Percentiles rank a stretch among this genome's conserved stretches.
phyloP scores from a whole-genome alignment of 2,329 filamentous ascomycete species.

The Microsporum audouinii region DNA sequence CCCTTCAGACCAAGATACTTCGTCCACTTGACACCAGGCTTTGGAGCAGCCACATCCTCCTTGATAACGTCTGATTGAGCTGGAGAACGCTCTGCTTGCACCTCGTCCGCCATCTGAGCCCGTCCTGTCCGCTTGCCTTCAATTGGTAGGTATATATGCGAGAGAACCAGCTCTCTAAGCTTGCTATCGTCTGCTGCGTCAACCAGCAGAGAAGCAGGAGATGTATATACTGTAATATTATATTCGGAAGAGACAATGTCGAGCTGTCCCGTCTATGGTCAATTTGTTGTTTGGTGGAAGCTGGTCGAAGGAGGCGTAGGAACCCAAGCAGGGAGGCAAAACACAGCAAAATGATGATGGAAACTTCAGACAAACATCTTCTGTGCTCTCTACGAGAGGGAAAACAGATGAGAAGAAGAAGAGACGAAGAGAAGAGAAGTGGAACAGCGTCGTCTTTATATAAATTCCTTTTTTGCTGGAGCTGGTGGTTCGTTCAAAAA shows the following conservation, averaged over 20 bases:
- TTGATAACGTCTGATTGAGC: slow-evolving; percentile 3
- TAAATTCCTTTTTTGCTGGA: too few relatives aligned
- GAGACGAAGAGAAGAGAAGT: not conserved
- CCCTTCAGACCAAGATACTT: slow-evolving; percentile 11
- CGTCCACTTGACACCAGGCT: slow-evolving; percentile 9
- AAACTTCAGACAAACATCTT: not conserved
- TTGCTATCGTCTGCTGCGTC: not conserved
- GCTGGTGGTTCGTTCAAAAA: too few relatives aligned
- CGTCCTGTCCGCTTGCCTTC: not conserved
- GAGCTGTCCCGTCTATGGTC: not conserved
- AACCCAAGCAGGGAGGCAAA: not conserved
- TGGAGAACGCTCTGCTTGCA: not conserved
- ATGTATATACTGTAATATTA: not conserved
- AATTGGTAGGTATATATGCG: not conserved
- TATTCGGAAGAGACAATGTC: not conserved
- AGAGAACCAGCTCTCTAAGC: not conserved
- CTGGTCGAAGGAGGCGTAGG: not conserved
- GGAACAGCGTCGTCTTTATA: not conserved
- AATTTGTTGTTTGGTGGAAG: not conserved
- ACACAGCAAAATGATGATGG: not conserved
- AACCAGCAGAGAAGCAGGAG: not conserved
- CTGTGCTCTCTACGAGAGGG: not conserved
- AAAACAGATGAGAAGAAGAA: not conserved
- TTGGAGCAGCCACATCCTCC: not conserved
- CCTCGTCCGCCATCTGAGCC: slow-evolving; percentile 1